Conservation (phyloP, 2,329 filamentous ascomycete genomes). For the Cladosporium oxysporum region DNA sequence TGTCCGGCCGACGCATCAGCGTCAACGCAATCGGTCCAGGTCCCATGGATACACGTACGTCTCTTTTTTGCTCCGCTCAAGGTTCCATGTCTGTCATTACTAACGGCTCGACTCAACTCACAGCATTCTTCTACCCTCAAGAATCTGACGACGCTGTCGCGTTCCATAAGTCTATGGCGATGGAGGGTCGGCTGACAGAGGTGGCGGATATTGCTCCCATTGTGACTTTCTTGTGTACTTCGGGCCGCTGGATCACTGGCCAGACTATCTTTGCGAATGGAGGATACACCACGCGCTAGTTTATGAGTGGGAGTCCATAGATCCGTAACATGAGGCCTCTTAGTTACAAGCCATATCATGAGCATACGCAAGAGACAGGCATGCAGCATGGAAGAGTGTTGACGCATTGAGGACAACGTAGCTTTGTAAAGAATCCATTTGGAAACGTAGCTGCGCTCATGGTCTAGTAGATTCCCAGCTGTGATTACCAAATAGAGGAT, state of each 20-base stretch:
- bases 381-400: too few species aligned
- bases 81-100: neutral
- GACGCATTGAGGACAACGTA: too few species aligned
- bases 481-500: too few species aligned
- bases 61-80: neutral
- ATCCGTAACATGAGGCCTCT: too few species aligned
- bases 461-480: too few species aligned
- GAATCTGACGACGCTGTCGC: constrained; percentile 21
- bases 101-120: neutral
- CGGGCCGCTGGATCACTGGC: constrained; percentile 21
- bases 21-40: constrained; percentile 24
- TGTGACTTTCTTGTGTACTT: constrained; percentile 21
- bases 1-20: constrained; percentile 14
- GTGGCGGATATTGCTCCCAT: constrained; percentile 23
- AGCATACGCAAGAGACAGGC: too few species aligned
- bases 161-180: constrained; percentile 22
- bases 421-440: too few species aligned
- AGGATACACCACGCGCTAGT: neutral
- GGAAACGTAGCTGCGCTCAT: too few species aligned
- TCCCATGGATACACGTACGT: constrained; percentile 22
- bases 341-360: too few species aligned
- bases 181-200: constrained; percentile 21
- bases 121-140: constrained; percentile 24
- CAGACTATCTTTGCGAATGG: constrained; percentile 12
- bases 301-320: neutral